phyloP scores from a whole-genome alignment of 177 flowering plant species.

The Vitis hybrid region DNA sequence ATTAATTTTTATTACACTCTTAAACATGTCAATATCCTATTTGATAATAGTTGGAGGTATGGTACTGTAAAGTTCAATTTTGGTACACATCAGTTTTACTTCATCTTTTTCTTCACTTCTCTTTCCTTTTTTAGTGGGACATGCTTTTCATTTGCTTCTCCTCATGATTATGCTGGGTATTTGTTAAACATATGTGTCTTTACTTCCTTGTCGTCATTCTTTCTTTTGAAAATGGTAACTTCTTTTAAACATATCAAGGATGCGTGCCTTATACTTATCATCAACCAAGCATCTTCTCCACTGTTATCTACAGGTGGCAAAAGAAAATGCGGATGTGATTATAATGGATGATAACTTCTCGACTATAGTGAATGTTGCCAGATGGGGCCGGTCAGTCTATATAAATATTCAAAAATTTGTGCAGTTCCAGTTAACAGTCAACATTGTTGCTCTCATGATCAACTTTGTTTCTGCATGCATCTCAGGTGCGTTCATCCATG shows the following conservation, averaged over 20 bases:
- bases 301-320: conserved; percentile 52
- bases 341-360: conserved; percentile 61
- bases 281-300: not conserved
- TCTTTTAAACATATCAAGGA: too few relatives aligned
- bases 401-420: conserved; percentile 74
- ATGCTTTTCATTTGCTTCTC: not conserved
- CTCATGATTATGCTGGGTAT: not conserved
- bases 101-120: too few relatives aligned
- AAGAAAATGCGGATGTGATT: conserved; percentile 71
- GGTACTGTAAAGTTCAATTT: too few relatives aligned
- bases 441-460: conserved; percentile 61
- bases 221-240: not conserved
- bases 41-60: too few relatives aligned
- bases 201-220: not conserved
- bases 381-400: conserved; percentile 72
- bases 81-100: too few relatives aligned
- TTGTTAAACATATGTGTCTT: too few relatives aligned
- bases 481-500: conserved; percentile 38
- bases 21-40: too few relatives aligned
- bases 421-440: conserved; percentile 75
- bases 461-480: conserved; percentile 66
- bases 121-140: too few relatives aligned
- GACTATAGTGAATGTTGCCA: conserved; percentile 57
- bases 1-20: too few relatives aligned
- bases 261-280: not conserved